Base-by-base conservation (phyloP, 2,329 filamentous ascomycete species). In the Scolecobasidium constrictum region DNA sequence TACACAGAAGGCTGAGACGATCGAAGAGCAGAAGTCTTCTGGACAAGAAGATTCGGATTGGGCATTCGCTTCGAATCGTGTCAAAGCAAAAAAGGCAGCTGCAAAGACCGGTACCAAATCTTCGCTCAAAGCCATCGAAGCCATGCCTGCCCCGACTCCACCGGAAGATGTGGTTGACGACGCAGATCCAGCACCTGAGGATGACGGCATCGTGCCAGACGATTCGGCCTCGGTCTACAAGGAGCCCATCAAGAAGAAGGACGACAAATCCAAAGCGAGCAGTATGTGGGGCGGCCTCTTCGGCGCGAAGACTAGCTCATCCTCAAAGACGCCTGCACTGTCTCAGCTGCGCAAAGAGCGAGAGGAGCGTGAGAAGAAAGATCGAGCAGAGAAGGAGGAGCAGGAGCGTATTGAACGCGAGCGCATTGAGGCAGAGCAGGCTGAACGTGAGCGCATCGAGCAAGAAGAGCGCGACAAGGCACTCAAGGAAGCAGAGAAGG, bases 281-380 rank as follows among this genome's bases (percentile, higher is more conserved):
- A 38, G 21, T 19, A 41, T 41, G 21, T 41, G 39, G 39, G 26
- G 26, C 9, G 26, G 39, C 22, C 42, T 40, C 9, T 35, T 45
- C 35, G 37, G 43, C 38, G 7, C 26, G 5, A 23, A 19, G 12
- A 18, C 9, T n/a, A n/a, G 9, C 7, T 19, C 37, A 16, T 41
- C 39, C n/a, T 12, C 39, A 5, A 37, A 37, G 17, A 41, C 12
- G 11, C 9, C 11, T 7, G 38, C 37, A 19, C 21, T 33, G 6
- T 21, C 43, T 18, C 19, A 40, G 28, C 28, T 35, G 16, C 15
- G 36, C 38, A 48, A 49, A n/a, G 52, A 56, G 44, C 49, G 42
- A 42, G 52, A 54, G 38, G 54, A 61, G n/a, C 58, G 53, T 52
- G 60, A 68, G 52, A 62, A 68, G 49, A 67, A 65, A 53, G 63